A percentile compares a stretch with the other conserved stretches of the same genome.
These are phyloP conservation scores for Penicillium ucsense DNA, from an alignment of 495 filamentous ascomycete genomes.

Conservation along the genomic window DNA sequence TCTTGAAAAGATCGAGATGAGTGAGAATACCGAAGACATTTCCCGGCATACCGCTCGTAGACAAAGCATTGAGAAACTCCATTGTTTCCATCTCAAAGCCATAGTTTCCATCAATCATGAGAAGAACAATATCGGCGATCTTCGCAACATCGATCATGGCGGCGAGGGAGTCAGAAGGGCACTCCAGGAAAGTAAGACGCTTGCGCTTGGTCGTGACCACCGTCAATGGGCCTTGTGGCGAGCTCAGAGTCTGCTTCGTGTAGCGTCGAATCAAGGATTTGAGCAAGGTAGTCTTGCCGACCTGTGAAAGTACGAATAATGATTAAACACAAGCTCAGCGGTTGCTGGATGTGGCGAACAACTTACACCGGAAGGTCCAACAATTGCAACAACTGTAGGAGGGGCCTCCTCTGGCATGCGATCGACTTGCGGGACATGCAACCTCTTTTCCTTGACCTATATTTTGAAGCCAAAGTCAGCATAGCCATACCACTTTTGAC, in stretches of 20 bases:
- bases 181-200: constrained; percentile 91
- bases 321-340: background rate
- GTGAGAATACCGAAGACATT: constrained; percentile 97
- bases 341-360: background rate
- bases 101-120: constrained; percentile 98
- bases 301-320: constrained; percentile 12
- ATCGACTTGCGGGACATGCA: constrained; percentile 94
- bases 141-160: constrained; percentile 94
- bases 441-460: constrained; percentile 84
- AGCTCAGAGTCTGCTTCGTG: constrained; percentile 85
- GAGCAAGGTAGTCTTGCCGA: constrained; percentile 68
- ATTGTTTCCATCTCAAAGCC: constrained; percentile 99
- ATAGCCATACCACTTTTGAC: background rate
- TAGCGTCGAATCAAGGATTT: constrained; percentile 93
- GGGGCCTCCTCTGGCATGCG: constrained; percentile 92
- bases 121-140: constrained; percentile 87
- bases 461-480: constrained; percentile 13
- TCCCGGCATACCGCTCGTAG: constrained; percentile 88
- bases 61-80: constrained; percentile 91
- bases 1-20: constrained; percentile 90
- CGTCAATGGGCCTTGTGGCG: constrained; percentile 85
- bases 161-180: constrained; percentile 82
- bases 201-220: constrained; percentile 90
- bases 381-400: constrained; percentile 80
- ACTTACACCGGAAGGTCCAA: constrained; percentile 86